Evolutionary conservation across 2,329 filamentous ascomycete species (phyloP), one percentile per base, ranked within the genome.

Genomic region (Kalmusia sp.): DNA sequence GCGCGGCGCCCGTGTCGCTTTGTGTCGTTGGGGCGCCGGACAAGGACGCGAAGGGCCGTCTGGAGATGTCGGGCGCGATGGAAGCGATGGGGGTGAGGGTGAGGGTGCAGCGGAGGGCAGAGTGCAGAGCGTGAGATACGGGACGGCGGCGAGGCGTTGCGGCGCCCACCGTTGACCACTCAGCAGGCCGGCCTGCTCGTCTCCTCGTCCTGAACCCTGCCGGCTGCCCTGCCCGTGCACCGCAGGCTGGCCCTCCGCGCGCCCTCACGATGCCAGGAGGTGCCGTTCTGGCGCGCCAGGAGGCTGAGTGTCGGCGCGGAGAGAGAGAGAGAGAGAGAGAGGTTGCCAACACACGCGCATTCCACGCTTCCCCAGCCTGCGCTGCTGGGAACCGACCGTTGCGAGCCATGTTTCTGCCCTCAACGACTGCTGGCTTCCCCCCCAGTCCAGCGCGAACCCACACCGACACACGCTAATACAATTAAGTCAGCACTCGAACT

Each of bases 41-140:
- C 46, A n/a, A n/a, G n/a, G n/a, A n/a, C n/a, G n/a, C n/a, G n/a
- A 50, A 40, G 22, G 30, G 25, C 8, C 22, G 49, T 37, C 28
- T 9, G 28, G 48, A 12, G 28, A 37, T 24, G 28, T 14, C 12
- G 7, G 28, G 24, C 30, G 11, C n/a, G n/a, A 30, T 15, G 24
- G 3, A 21, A 3, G 49, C 34, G 35, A 41, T 53, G 51, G 40
- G 41, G 28, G 37, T 50, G 37, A 35, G 21, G 48, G 35, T 50
- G 37, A 27, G 17, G 31, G 30, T 22, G 30, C 19, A 33, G 41
- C 21, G 28, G 28, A 35, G 39, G n/a, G 48, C 49, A 47, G 41
- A 39, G n/a, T 17, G 47, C 34, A 41, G 49, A 34, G 24, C 8
- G 27, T n/a, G 27, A 40, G 34, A 40, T 39, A 33, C 35, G 46